These are phyloP conservation scores for Lepiota subincarnata DNA, from an alignment of 768 basidiomycete genomes.

Conservation along the genomic window DNA sequence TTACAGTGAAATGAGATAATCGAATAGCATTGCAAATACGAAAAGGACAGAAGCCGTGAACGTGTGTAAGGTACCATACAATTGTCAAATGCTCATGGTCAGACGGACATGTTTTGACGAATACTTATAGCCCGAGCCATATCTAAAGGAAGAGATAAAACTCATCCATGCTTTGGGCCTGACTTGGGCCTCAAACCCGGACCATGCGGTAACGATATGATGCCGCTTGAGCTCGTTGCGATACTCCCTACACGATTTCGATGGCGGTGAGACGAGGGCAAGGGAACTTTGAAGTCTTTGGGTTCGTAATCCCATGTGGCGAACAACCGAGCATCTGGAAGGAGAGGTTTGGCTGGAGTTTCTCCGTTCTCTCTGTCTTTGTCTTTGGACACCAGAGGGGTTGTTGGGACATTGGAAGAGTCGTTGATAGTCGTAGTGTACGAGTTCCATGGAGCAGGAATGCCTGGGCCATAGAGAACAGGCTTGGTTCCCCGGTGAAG, in stretches of 20 bases:
- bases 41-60: not conserved
- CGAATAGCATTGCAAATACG: not conserved
- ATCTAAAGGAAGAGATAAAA: not conserved
- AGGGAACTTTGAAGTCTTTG: slow-evolving; percentile 42
- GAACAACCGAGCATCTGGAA: slow-evolving; percentile 50
- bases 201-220: slow-evolving; percentile 11
- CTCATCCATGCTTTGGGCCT: slow-evolving; percentile 6
- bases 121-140: not conserved
- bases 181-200: slow-evolving; percentile 1
- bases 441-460: slow-evolving; percentile 53
- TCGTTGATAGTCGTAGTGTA: slow-evolving; percentile 29
- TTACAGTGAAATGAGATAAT: not conserved
- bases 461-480: slow-evolving; percentile 43
- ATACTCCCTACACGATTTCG: slow-evolving; percentile 31
- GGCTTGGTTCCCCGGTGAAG: slow-evolving; percentile 49
- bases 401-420: slow-evolving; percentile 21
- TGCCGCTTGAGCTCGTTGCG: slow-evolving; percentile 16
- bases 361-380: slow-evolving; percentile 25
- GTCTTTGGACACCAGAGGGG: slow-evolving; percentile 27
- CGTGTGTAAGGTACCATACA: slow-evolving; percentile 5
- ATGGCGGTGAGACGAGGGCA: slow-evolving; percentile 21
- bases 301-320: slow-evolving; percentile 56
- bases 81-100: not conserved
- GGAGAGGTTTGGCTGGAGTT: slow-evolving; percentile 26
- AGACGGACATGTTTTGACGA: not conserved